Evolutionary conservation across 768 basidiomycete genomes (phyloP), one percentile per base, ranked within the genome.

Genomic region (Pisolithus sp.): DNA sequence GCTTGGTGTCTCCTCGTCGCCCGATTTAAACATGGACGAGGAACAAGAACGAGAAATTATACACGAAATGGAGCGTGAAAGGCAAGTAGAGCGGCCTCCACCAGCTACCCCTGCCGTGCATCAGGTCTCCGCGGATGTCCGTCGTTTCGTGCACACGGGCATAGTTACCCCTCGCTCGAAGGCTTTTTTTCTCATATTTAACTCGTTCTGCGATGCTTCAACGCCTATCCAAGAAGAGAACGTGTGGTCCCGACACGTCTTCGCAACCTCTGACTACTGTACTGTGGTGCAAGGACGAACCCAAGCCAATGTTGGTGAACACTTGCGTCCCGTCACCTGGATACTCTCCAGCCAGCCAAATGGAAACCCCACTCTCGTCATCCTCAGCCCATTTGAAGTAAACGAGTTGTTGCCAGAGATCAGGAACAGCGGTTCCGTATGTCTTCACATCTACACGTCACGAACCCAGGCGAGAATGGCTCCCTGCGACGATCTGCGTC

Each of bases 21-120:
- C 55, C 1, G 58, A 63, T 37, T 55, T 52, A 26, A 57, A 50
- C 34, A 59, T 75, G 59, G 71, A 71, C 26, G 76, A 79, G 55
- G 78, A 79, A 53, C 78, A 79, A 52, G 79, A 80, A 49, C 62
- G 77, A 23, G 76, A 80, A 51, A 62, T 80, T 7, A 53, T 59
- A 3, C 74, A 74, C 21, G 78, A 80, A 57, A 62, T 68, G 4
- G 76, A 78, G 55, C 60, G 57, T 6, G 76, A 79, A 52, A 62
- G 59, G 9, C 65, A 76, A 49, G 52, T 71, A 1, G 62, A 74
- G 56, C 64, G 74, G 5, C 71, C 74, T 5, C 56, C 65, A 1
- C 60, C 41, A 26, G 64, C 65, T 7, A 7, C 44, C 12, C 55
- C 67, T 7, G 58, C 58, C 4, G 8, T 1, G 2, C 70, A 71